These are phyloP conservation scores for Neurospora sp. DNA, from an alignment of 495 filamentous ascomycete genomes.

Conservation along the genomic window DNA sequence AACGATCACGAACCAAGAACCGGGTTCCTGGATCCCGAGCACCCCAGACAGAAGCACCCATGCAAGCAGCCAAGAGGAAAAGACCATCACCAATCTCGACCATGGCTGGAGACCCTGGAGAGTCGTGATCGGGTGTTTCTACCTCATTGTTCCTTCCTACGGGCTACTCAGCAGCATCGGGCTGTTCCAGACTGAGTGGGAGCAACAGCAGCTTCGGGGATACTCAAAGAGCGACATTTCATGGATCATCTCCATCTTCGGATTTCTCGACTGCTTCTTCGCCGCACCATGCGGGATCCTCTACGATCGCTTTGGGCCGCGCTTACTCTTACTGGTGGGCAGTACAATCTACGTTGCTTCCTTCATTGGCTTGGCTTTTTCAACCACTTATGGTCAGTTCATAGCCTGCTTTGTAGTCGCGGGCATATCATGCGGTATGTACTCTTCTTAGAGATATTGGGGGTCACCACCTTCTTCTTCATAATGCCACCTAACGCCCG, in stretches of 20 bases:
- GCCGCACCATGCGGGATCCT: constrained; percentile 10
- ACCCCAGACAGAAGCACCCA: neutral
- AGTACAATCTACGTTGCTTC: constrained; percentile 9
- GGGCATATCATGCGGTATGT: constrained; percentile 14
- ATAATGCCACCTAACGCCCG: neutral
- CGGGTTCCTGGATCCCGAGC: constrained; percentile 1
- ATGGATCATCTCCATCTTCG: constrained; percentile 25
- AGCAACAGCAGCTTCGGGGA: constrained; percentile 8
- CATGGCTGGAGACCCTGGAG: constrained; percentile 13
- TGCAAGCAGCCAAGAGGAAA: neutral
- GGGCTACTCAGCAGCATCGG: constrained; percentile 22
- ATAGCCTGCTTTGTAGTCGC: constrained; percentile 19
- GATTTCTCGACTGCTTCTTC: constrained; percentile 18
- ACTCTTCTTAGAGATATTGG: neutral
- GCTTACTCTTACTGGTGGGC: constrained; percentile 10
- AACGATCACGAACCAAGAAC: constrained; percentile 3
- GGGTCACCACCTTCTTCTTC: neutral
- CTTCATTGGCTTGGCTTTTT: constrained; percentile 20
- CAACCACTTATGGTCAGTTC: constrained; percentile 13
- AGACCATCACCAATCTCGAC: constrained; percentile 1
- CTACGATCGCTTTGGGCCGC: constrained; percentile 12
- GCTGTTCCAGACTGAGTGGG: constrained; percentile 21
- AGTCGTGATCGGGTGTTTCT: constrained; percentile 19
- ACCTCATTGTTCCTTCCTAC: constrained; percentile 15
- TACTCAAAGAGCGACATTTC: constrained; percentile 11